Evolutionary conservation across 352 stramenopile genomes (phyloP), one percentile per base, ranked within the genome.

Genomic region (Globisporangium barbulae): DNA sequence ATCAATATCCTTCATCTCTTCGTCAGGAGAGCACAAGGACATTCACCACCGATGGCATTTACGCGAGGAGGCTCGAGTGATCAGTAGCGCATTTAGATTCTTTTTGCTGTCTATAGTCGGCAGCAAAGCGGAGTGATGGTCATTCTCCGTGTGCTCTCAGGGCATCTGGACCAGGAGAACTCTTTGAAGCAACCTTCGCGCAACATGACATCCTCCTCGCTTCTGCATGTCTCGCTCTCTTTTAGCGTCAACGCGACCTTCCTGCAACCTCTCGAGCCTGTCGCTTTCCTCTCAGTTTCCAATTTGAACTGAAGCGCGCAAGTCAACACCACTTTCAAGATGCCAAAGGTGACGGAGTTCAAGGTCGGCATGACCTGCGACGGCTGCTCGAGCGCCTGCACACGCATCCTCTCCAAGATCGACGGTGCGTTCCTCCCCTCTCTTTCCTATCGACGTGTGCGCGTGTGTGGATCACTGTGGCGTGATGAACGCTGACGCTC

Each of bases 311-410:
- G 54, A n/a, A 42, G 25, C 25, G 39, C 65, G 19, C 52, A 74
- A 54, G 48, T 28, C 62, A 59, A 68, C 31, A 57, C 25, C 37
- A 53, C 28, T 13, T 17, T 48, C 53, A 72, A 53, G 31, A 93
- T 90, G 81, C 49, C 73, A 31, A 82, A 83, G 48, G 75, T 83
- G 61, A 91, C 81, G n/a, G 85, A 93, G 60, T 97, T 96, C 77
- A 94, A 93, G 75, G 88, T 95, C 61, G 85, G 86, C 70, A 96
- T 96, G 88, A 93, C 85, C 44, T 97, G 89, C 80, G 86, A 93
- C 35, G 89, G 87, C 75, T 97, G 88, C 83, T 94, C 85, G 59
- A 90, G 75, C 71, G 88, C 89, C 66, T 89, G 87, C 81, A 93
- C 87, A 64, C 86, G 88, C 71, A 97, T 97, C 68, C 85, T 97